phyloP scores from a whole-genome alignment of 2,329 filamentous ascomycete genomes.

The Alternaria angustiovoidea region DNA sequence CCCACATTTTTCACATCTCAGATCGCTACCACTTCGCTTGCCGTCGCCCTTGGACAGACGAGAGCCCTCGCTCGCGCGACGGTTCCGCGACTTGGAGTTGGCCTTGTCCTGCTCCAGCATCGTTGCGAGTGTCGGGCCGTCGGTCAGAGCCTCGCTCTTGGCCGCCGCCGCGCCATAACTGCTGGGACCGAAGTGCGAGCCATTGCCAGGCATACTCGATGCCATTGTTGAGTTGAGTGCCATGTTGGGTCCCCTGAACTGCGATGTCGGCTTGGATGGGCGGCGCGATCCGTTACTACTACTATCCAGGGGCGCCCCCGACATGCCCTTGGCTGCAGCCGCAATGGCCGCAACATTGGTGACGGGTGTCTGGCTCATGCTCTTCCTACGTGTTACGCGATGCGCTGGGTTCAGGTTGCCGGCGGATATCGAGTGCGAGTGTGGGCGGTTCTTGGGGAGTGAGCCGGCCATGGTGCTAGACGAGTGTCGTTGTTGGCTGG shows the following conservation, averaged over 20 bases:
- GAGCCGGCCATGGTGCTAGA: slow-evolving; percentile 63
- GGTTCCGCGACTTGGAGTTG: slow-evolving; percentile 62
- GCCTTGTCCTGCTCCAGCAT: slow-evolving; percentile 56
- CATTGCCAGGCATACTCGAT: slow-evolving; percentile 70
- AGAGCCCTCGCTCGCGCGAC: slow-evolving; percentile 84
- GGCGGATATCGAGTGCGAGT: slow-evolving; percentile 82
- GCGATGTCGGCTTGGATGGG: slow-evolving; percentile 66
- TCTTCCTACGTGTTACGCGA: slow-evolving; percentile 91
- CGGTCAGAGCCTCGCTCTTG: slow-evolving; percentile 69
- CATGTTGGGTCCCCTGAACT: slow-evolving; percentile 55
- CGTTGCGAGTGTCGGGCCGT: slow-evolving; percentile 67
- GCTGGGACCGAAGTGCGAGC: slow-evolving; percentile 46
- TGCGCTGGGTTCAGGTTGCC: slow-evolving; percentile 81
- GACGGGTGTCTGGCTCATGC: slow-evolving; percentile 78
- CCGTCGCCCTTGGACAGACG: slow-evolving; percentile 80
- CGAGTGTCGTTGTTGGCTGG: slow-evolving; percentile 56
- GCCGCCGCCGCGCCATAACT: slow-evolving; percentile 47
- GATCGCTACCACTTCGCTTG: slow-evolving; percentile 81
- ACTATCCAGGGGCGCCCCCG: slow-evolving; percentile 66
- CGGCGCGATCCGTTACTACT: slow-evolving; percentile 63
- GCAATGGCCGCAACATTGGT: slow-evolving; percentile 79
- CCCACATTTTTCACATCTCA: slow-evolving; percentile 96
- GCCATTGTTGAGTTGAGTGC: slow-evolving; percentile 71
- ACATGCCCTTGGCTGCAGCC: slow-evolving; percentile 70
- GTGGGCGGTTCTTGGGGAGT: slow-evolving; percentile 73